Evolutionary conservation across 2,329 filamentous ascomycete species (phyloP).

Genomic region (Penicillium vulpinum): DNA sequence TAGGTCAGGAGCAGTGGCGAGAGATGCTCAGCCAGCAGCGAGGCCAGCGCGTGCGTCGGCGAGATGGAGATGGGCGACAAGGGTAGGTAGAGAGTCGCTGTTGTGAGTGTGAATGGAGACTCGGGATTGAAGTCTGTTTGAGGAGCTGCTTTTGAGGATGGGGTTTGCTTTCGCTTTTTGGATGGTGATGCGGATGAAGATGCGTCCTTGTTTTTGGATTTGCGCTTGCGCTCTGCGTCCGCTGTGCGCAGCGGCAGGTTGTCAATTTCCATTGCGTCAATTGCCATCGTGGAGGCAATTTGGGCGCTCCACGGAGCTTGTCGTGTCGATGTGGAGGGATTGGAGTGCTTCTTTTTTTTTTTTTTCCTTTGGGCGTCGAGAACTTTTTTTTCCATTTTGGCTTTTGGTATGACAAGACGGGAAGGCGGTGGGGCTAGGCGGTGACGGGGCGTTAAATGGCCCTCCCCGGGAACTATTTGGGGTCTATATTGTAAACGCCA

Average conservation of each 20-base stretch:
- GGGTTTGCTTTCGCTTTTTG: conserved; percentile 46
- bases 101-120: conserved; percentile 76
- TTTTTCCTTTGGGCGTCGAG: conserved; percentile 8
- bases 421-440: conserved; percentile 32
- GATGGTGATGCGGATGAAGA: conserved; percentile 32
- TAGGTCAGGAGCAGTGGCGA: conserved; percentile 65
- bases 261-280: conserved; percentile 45
- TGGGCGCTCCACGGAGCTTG: conserved; percentile 21
- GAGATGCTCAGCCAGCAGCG: conserved; percentile 61
- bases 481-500: conserved; percentile 7
- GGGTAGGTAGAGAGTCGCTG: conserved; percentile 70
- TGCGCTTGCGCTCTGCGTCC: conserved; percentile 42
- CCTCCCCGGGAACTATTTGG: conserved; percentile 1
- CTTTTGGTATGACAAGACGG: conserved; percentile 15
- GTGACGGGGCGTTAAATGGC: conserved; percentile 17
- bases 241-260: conserved; percentile 21
- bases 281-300: conserved; percentile 36
- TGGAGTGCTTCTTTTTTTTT: conserved; percentile 16
- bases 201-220: conserved; percentile 49
- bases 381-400: conserved; percentile 34
- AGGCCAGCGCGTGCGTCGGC: conserved; percentile 55
- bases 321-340: conserved; percentile 10
- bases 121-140: conserved; percentile 36
- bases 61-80: conserved; percentile 58
- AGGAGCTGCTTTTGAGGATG: conserved; percentile 9